Percentiles rank a stretch among this genome's conserved stretches.
Evolutionary conservation across 495 filamentous ascomycete species (phyloP).

Genomic region (Stereocaulon alpinum): DNA sequence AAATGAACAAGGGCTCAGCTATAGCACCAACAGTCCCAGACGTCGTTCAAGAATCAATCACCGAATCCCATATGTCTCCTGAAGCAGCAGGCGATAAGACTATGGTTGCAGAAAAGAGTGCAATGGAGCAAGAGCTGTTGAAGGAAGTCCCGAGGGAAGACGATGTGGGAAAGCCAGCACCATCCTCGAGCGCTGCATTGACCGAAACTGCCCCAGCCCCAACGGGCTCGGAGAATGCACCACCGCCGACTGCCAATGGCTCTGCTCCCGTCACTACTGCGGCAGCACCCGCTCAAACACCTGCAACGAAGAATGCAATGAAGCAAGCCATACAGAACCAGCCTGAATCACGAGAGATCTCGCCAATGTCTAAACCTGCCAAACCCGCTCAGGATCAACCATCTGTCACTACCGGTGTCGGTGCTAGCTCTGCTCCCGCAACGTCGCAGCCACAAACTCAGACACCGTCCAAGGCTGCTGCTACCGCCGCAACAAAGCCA

Average conservation of each 20-base stretch:
- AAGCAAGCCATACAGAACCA: constrained; percentile 11
- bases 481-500: constrained; percentile 9
- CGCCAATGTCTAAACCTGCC: constrained; percentile 31
- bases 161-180: constrained; percentile 43
- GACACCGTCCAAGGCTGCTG: constrained; percentile 10
- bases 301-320: constrained; percentile 10
- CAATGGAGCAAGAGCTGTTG: constrained; percentile 58
- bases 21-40: constrained; percentile 49
- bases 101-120: constrained; percentile 68
- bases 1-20: constrained; percentile 24
- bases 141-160: constrained; percentile 41
- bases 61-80: constrained; percentile 50
- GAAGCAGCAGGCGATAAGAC: constrained; percentile 60
- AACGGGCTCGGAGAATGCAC: constrained; percentile 9
- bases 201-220: constrained; percentile 33
- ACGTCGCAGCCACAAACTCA: constrained; percentile 21
- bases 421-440: constrained; percentile 17
- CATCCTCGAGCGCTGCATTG: constrained; percentile 38
- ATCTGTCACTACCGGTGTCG: constrained; percentile 32
- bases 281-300: constrained; percentile 10
- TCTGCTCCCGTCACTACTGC: constrained; percentile 10
- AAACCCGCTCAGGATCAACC: constrained; percentile 22
- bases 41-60: constrained; percentile 62
- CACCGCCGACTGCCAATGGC: constrained; percentile 4
- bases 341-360: constrained; percentile 32